A percentile compares a stretch with the other conserved stretches of the same genome.
phyloP scores from a whole-genome alignment of 129 eudicot species.

The Heracleum sosnowskyi region DNA sequence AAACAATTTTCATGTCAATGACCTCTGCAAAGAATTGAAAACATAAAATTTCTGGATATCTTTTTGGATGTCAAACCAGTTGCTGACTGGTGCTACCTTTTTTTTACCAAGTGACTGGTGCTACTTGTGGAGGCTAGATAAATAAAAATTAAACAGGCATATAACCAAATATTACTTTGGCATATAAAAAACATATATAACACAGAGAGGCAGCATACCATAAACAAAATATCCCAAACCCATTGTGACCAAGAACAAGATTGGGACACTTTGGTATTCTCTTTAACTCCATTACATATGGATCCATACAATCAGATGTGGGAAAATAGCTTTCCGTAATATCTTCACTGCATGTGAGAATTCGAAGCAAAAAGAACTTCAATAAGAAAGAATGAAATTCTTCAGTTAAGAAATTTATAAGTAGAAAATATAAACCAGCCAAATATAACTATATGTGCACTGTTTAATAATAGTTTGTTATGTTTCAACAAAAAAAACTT shows the following conservation, averaged over 20 bases:
- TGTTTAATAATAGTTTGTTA: neutral
- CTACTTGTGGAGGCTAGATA: neutral
- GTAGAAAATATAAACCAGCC: slow-evolving; percentile 2
- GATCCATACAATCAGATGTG: slow-evolving; percentile 44
- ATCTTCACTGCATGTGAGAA: slow-evolving; percentile 43
- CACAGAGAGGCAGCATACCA: slow-evolving; percentile 45
- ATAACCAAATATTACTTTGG: neutral
- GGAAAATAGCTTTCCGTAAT: slow-evolving; percentile 50
- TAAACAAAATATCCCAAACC: slow-evolving; percentile 62
- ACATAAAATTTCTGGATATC: neutral
- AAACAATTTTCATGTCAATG: neutral
- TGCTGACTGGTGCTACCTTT: neutral
- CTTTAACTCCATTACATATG: slow-evolving; percentile 54
- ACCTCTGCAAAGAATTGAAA: neutral
- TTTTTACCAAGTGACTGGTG: too few species aligned
- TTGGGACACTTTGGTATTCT: slow-evolving; percentile 49
- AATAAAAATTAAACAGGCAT: neutral
- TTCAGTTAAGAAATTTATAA: neutral
- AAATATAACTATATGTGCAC: neutral
- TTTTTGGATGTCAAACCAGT: neutral
- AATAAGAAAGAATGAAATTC: neutral
- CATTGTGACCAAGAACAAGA: slow-evolving; percentile 71
- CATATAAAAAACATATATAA: neutral
- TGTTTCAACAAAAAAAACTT: neutral
- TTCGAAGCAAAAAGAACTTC: slow-evolving; percentile 3